Conservation (phyloP, 169 alveolate species). For the Condylostoma magnum region DNA sequence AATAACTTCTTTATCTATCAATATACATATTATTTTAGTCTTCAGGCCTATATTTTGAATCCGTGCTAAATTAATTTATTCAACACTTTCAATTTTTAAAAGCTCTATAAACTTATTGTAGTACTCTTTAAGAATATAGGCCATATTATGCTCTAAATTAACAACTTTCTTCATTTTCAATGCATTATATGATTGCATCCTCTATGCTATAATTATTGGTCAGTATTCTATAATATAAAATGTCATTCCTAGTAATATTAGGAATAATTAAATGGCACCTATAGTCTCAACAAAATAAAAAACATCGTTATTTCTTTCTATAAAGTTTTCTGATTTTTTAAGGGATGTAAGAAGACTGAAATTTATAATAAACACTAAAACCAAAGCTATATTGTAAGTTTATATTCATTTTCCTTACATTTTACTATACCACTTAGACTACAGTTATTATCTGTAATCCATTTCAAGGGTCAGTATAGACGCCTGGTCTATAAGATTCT, state of each 20-base stretch:
- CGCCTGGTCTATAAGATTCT: conserved; percentile 19
- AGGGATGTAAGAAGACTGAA: neutral
- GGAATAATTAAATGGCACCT: neutral
- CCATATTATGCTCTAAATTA: too few relatives aligned
- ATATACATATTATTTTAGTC: neutral
- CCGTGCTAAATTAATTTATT: too few relatives aligned
- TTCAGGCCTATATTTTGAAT: too few relatives aligned
- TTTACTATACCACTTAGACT: neutral
- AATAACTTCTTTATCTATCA: neutral
- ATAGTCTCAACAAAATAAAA: too few relatives aligned
- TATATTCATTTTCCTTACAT: neutral
- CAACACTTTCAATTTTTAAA: too few relatives aligned
- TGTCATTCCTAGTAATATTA: neutral
- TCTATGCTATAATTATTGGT: conserved; percentile 10
- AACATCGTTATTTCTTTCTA: too few relatives aligned
- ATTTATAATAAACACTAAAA: conserved; percentile 6
- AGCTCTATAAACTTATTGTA: too few relatives aligned
- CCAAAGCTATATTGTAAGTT: neutral
- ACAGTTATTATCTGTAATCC: conserved; percentile 12
- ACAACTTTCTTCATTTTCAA: too few relatives aligned
- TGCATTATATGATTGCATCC: too few relatives aligned
- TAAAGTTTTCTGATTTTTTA: too few relatives aligned
- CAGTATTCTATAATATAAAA: conserved; percentile 7
- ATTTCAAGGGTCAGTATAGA: conserved; percentile 1
- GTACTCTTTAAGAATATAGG: too few relatives aligned